phyloP scores from a whole-genome alignment of 768 basidiomycete genomes.

The Xerocomus potaroensis region DNA sequence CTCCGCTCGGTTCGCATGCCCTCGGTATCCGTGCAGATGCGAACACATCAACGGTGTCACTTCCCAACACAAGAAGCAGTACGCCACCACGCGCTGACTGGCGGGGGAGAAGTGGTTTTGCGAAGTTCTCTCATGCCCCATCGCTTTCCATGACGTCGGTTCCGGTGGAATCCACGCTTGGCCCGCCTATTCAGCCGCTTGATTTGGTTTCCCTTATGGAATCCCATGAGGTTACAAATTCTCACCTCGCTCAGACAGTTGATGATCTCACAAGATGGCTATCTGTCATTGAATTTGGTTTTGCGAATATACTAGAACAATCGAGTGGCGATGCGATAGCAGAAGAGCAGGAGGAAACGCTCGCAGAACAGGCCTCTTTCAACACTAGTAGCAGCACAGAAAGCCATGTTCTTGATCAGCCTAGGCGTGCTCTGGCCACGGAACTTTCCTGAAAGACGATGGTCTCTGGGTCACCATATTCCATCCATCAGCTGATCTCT shows the following conservation, averaged over 20 bases:
- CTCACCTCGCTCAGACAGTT: slow-evolving; percentile 68
- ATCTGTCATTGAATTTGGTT: slow-evolving; percentile 64
- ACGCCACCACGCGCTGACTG: slow-evolving; percentile 25
- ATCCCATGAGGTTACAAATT: slow-evolving; percentile 54
- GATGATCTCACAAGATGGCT: slow-evolving; percentile 78
- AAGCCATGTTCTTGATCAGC: slow-evolving; percentile 4
- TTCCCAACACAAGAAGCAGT: slow-evolving; percentile 34
- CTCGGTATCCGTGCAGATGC: slow-evolving; percentile 28
- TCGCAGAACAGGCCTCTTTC: slow-evolving; percentile 20
- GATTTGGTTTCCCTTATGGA: slow-evolving; percentile 58
- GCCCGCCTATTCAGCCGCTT: slow-evolving; percentile 57
- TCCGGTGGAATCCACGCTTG: slow-evolving; percentile 29
- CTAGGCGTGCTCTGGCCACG: slow-evolving; percentile 9
- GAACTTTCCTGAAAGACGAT: slow-evolving; percentile 19
- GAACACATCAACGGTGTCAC: slow-evolving; percentile 37
- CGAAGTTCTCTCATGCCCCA: slow-evolving; percentile 28
- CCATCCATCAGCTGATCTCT: slow-evolving; percentile 11
- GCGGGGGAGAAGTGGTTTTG: slow-evolving; percentile 18
- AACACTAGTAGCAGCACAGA: slow-evolving; percentile 6
- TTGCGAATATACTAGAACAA: slow-evolving; percentile 61
- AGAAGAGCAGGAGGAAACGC: slow-evolving; percentile 56
- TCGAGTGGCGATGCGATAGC: slow-evolving; percentile 50
- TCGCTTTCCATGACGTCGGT: slow-evolving; percentile 34
- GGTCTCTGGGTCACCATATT: slow-evolving; percentile 2
- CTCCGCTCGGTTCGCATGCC: slow-evolving; percentile 32